Evolutionary conservation across 2,329 filamentous ascomycete species (phyloP), one percentile per base, ranked within the genome.

Genomic region (Achaetomium macrosporum): DNA sequence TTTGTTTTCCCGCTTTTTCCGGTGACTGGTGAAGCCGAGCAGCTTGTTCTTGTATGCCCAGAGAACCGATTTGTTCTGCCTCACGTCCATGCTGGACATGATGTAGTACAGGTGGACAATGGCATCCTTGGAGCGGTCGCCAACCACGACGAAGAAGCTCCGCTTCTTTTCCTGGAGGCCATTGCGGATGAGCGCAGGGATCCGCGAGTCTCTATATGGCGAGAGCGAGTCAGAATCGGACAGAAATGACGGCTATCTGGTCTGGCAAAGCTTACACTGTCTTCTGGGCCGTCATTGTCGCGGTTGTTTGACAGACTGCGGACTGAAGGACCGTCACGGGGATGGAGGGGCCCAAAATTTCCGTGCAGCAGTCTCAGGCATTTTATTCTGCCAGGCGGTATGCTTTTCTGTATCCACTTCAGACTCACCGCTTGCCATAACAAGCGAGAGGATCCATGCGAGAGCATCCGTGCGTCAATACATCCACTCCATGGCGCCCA

Each of bases 41-140:
- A 99, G 79, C 71, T 99, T 93, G 70, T 95, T 95, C 78, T 97
- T 97, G 76, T 99, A 99, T 17, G 93, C 92, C 93, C 93, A 99
- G 11, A 99, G 76, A 3, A 99, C 90, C 12, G 88, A 93, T 71
- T 97, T 97, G 75, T 93, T 95, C 70, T 95, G 84, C 73, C 95
- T 95, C 59, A 96, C 82, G 68, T 96, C 89, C 67, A 88, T 85
- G 63, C 83, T 87, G 47, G 91, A 87, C 77, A 96, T 88, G 66
- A 99, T 95, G 66, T 93, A 90, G 73, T 97, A 91, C 55, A 80
- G 79, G 67, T 96, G 84, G 61, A 97, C 91, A 67, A 99, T 97
- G 63, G 92, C 90, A 77, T 99, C 93, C 71, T 99, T 99, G 61
- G 90, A 84, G 54, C 84, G 83, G 70, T 99, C 90, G 66, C 93